Evolutionary conservation across 257 asterid genomes (phyloP).

Genomic region (Perilla frutescens): DNA sequence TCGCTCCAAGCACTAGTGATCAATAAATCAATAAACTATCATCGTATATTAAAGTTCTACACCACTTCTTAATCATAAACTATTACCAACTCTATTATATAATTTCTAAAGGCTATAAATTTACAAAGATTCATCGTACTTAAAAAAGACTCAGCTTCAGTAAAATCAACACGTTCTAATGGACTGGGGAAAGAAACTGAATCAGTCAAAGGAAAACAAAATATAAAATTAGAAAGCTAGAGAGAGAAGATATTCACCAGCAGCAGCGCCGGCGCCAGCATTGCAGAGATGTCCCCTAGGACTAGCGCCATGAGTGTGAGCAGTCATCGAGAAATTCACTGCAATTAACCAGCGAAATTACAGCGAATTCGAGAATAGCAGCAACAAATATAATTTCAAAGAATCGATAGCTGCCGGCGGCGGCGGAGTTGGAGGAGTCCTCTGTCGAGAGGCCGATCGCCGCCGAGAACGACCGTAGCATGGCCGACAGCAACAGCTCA

Average conservation of each 20-base stretch:
- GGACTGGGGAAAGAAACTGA: background rate
- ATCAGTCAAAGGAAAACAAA: background rate
- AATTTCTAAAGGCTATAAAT: background rate
- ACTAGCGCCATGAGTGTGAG: slow-evolving; percentile 60
- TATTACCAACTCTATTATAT: too few relatives aligned
- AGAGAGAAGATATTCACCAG: slow-evolving; percentile 47
- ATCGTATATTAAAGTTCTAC: background rate
- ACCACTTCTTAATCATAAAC: background rate
- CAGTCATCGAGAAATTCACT: slow-evolving; percentile 51
- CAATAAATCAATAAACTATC: background rate
- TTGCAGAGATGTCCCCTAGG: slow-evolving; percentile 77
- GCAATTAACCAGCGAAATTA: slow-evolving; percentile 21
- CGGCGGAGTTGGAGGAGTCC: slow-evolving; percentile 44
- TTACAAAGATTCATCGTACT: background rate
- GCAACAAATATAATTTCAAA: slow-evolving; percentile 15
- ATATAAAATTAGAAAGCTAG: background rate
- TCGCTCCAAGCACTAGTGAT: background rate
- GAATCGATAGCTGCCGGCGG: slow-evolving; percentile 30
- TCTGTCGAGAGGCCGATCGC: slow-evolving; percentile 68
- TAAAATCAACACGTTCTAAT: background rate
- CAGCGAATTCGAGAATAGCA: slow-evolving; percentile 9
- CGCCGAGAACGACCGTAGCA: slow-evolving; percentile 70
- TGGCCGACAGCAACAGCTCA: slow-evolving; percentile 61
- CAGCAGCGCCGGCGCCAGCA: slow-evolving; percentile 93
- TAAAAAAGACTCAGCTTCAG: background rate